Conservation (phyloP, 345 rosid genomes). For the Bruguiera sexangula region DNA sequence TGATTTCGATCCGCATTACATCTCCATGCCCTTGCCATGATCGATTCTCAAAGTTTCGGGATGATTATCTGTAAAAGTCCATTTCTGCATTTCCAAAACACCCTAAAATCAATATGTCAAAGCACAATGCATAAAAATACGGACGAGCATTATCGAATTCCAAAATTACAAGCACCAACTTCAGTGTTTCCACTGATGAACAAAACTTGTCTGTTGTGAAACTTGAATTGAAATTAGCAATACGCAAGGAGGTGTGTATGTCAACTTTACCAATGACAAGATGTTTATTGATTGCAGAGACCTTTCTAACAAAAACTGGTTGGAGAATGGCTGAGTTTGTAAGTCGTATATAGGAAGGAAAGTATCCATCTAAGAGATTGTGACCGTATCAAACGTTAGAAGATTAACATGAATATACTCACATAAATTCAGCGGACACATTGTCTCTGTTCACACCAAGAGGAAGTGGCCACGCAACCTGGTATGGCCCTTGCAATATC, state of each 20-base stretch:
- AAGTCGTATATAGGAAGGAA: no score
- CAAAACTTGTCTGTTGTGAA: neutral
- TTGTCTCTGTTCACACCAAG: slow-evolving; percentile 49
- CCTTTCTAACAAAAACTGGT: no score
- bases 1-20: no score
- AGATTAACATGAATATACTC: slow-evolving; percentile 23
- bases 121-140: neutral
- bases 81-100: slow-evolving; percentile 40
- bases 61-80: slow-evolving; percentile 55
- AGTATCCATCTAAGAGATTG: no score
- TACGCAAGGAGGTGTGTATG: no score
- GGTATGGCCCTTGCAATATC: slow-evolving; percentile 56
- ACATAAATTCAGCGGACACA: slow-evolving; percentile 72
- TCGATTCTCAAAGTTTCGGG: slow-evolving; percentile 50
- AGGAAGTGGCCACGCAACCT: slow-evolving; percentile 68
- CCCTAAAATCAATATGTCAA: slow-evolving; percentile 11
- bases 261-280: no score
- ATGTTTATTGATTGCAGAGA: no score
- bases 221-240: neutral
- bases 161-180: no score
- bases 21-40: no score
- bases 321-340: no score
- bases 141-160: neutral
- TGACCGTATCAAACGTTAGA: neutral
- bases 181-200: neutral